Conservation (phyloP, 768 basidiomycete genomes). For the Mycena maculata region DNA sequence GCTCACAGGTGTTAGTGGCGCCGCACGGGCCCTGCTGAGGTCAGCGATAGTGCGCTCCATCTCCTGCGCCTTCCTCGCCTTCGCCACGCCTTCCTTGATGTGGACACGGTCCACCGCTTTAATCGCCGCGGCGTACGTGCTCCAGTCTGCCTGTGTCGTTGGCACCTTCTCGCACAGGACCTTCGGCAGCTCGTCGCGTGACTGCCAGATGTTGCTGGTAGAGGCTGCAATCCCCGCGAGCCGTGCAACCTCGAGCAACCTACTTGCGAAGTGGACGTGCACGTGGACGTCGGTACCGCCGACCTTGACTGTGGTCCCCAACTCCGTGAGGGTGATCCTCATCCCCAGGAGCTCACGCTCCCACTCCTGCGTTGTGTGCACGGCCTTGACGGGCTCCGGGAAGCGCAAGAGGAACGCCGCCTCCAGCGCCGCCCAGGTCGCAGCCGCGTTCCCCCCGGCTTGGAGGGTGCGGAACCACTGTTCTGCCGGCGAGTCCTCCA, state of each 20-base stretch:
- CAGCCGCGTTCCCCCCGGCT: too few relatives aligned
- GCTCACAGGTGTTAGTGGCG: not conserved
- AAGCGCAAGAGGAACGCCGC: slow-evolving; percentile 10
- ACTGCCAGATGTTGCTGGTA: slow-evolving; percentile 20
- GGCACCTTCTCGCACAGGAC: slow-evolving; percentile 14
- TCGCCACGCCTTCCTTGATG: slow-evolving; percentile 8
- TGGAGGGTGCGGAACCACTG: slow-evolving; percentile 18
- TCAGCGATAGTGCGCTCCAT: not conserved
- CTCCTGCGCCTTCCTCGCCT: slow-evolving; percentile 12
- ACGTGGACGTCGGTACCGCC: slow-evolving; percentile 21
- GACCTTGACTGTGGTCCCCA: slow-evolving; percentile 29
- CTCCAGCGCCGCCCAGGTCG: slow-evolving; percentile 10
- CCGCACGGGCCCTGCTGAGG: not conserved
- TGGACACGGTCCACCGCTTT: slow-evolving; percentile 8
- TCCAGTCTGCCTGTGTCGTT: not conserved
- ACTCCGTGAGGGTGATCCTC: slow-evolving; percentile 27
- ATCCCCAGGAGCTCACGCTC: slow-evolving; percentile 23
- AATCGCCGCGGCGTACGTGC: not conserved
- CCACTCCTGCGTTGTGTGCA: slow-evolving; percentile 27
- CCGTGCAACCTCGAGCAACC: slow-evolving; percentile 7
- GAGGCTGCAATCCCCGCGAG: slow-evolving; percentile 4
- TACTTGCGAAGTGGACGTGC: slow-evolving; percentile 25
- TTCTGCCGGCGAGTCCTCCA: slow-evolving; percentile 14
- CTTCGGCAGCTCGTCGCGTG: slow-evolving; percentile 19
- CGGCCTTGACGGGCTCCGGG: slow-evolving; percentile 11